A percentile compares a stretch with the other conserved stretches of the same genome.
Evolutionary conservation across 441 rosid genomes (phyloP).

Genomic region (Syzygium syzygioides): DNA sequence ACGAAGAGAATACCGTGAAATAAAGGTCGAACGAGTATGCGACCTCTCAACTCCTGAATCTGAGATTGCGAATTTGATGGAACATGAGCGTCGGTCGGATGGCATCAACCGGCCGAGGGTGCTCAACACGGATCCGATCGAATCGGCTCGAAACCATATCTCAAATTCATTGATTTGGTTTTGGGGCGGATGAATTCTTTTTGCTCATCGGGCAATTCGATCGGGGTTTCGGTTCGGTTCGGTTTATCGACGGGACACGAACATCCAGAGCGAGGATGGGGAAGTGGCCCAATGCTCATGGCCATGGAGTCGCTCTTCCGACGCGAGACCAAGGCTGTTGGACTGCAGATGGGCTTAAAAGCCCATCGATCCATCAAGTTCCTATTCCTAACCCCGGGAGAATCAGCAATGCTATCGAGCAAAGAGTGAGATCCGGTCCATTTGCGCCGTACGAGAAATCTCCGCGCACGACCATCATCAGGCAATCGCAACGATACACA

Average conservation of each 20-base stretch:
- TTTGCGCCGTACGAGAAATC: no score
- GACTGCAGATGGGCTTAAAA: background rate
- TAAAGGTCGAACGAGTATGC: fast-evolving
- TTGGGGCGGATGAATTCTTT: background rate
- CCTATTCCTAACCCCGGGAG: background rate
- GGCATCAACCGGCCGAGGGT: fast-evolving
- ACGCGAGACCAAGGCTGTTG: background rate
- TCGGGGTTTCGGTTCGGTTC: background rate
- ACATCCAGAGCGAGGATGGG: background rate
- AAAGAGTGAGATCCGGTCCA: background rate
- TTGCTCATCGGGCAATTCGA: background rate
- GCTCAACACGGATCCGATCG: fast-evolving
- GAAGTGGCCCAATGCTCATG: background rate
- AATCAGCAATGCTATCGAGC: background rate
- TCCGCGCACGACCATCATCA: fast-evolving
- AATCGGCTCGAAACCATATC: background rate
- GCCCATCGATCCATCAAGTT: background rate
- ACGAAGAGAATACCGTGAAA: background rate
- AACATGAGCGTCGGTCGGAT: background rate
- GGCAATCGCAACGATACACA: fast-evolving
- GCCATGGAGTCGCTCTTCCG: background rate
- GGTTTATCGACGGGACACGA: background rate
- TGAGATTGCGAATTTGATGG: background rate
- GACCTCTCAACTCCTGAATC: no score
- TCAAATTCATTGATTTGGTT: background rate